These are phyloP conservation scores for Leccinum griseonigrum DNA, from an alignment of 1,284 basidiomycete species.

Conservation along the genomic window DNA sequence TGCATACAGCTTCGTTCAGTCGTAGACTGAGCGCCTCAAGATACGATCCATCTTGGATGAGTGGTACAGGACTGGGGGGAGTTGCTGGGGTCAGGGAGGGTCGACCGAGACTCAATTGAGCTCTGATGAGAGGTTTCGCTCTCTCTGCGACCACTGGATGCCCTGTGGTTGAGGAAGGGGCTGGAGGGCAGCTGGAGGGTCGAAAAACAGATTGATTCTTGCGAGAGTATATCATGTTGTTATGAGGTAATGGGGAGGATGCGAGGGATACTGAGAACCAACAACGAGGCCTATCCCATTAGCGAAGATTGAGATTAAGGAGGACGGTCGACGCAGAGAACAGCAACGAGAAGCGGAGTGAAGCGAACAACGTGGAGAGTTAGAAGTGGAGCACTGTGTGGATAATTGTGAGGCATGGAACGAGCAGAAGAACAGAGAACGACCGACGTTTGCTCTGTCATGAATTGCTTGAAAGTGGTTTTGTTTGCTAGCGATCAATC, in stretches of 20 bases:
- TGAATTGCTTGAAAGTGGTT: slow-evolving; percentile 38
- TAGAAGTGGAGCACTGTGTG: slow-evolving; percentile 41
- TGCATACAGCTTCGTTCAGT: slow-evolving; percentile 77
- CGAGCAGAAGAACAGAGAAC: neutral
- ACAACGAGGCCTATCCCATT: slow-evolving; percentile 63
- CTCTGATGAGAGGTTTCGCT: slow-evolving; percentile 50
- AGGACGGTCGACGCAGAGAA: slow-evolving; percentile 70
- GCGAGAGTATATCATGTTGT: slow-evolving; percentile 55
- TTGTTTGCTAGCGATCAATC: slow-evolving; percentile 20
- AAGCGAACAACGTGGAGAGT: slow-evolving; percentile 58
- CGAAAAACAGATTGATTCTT: slow-evolving; percentile 67
- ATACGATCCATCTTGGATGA: slow-evolving; percentile 75
- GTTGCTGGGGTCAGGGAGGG: slow-evolving; percentile 38
- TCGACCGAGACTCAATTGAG: slow-evolving; percentile 57
- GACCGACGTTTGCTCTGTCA: slow-evolving; percentile 37
- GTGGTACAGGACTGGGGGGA: slow-evolving; percentile 41
- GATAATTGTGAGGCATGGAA: slow-evolving; percentile 2
- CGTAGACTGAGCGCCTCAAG: slow-evolving; percentile 71
- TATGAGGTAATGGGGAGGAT: slow-evolving; percentile 11
- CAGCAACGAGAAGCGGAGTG: slow-evolving; percentile 56
- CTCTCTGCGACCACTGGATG: slow-evolving; percentile 42
- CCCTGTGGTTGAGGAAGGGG: slow-evolving; percentile 46
- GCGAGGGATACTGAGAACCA: neutral
- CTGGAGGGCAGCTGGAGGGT: slow-evolving; percentile 59
- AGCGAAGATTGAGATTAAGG: slow-evolving; percentile 51